Evolutionary conservation across 164 flowering plant genomes (phyloP), one percentile per base, ranked within the genome.

Genomic region (Magnolia sinica): DNA sequence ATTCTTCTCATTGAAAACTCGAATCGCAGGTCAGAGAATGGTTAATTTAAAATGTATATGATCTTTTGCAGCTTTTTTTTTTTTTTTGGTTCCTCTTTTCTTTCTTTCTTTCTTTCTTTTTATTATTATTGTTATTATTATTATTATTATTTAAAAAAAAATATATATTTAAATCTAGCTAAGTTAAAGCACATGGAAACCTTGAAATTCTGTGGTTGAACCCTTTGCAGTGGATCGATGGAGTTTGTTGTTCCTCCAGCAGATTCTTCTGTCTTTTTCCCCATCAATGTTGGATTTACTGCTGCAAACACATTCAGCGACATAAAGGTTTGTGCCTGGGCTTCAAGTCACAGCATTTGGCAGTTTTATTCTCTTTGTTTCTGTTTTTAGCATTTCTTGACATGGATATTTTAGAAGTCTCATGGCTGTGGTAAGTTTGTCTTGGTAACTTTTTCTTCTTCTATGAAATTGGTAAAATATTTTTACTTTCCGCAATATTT

Each of bases 241-340:
- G 99, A 96, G 84, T 96, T 96, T 84, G 97, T 94, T 74, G 94
- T 94, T 74, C 99, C 99, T 68, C 89, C 98, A 68, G 90, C 90
- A 50, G 98, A 96, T 85, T 80, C 92, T 49, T 89, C 97, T 7
- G 89, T 70, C 13, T 94, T 94, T 81, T 96, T 94, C 83, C 99
- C 99, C 49, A 96, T 96, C 64, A 89, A 95, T 70, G 92, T 94
- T 63, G 82, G 88, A 72, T 96, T 96, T 83, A 82, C 90, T 70
- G 92, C 99, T 18, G 83, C 93, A 20, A 91, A 79, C 70, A 96
- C 99, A 64, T 96, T 90, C 85, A 92, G 98, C 81, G 95, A 88
- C 75, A 66, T 94, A 61, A 91, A 91, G 98, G 99, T 96, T 76
- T 83, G 88, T 83, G 14, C 31, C 52, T 19, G 50, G 31, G 5